Percentiles rank a stretch among this genome's conserved stretches.
Evolutionary conservation across 202 grass and related monocot genomes (phyloP).

Genomic region (Carex arenaria): DNA sequence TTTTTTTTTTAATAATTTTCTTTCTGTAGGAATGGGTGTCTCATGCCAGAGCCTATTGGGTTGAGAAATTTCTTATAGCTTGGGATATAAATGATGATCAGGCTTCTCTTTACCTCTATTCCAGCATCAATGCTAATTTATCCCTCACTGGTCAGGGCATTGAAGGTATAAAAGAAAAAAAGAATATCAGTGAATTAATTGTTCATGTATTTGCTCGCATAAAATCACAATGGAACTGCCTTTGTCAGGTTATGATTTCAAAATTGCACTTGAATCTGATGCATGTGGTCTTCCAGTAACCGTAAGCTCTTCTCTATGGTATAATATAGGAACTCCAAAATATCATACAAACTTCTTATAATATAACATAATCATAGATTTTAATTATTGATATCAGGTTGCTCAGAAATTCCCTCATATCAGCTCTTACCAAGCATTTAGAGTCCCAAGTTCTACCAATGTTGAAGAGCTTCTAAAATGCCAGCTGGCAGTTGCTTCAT

Average conservation of each 20-base stretch:
- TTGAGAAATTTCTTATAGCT: constrained; percentile 56
- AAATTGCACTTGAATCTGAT: constrained; percentile 60
- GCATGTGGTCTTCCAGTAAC: constrained; percentile 41
- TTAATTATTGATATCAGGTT: constrained; percentile 45
- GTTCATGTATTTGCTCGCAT: not conserved
- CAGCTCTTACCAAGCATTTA: constrained; percentile 56
- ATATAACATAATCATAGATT: not conserved
- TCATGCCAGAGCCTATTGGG: constrained; percentile 70
- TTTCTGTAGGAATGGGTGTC: constrained; percentile 45
- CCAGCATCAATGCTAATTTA: constrained; percentile 48
- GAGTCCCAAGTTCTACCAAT: constrained; percentile 39
- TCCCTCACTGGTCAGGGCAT: constrained; percentile 34
- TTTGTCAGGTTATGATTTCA: constrained; percentile 68
- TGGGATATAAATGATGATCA: constrained; percentile 44
- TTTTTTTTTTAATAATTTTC: not conserved
- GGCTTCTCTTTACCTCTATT: constrained; percentile 54
- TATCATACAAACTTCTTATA: not conserved
- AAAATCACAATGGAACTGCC: not conserved
- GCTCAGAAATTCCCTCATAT: constrained; percentile 79
- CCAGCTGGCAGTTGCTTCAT: constrained; percentile 58
- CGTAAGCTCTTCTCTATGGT: constrained; percentile 31
- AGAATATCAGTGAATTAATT: not conserved
- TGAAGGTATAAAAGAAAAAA: constrained; percentile 39
- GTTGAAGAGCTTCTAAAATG: constrained; percentile 60
- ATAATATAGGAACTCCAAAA: not conserved